Percentiles rank a stretch among this genome's conserved stretches.
Evolutionary conservation across 352 stramenopile genomes (phyloP).

Genomic region (Phytophthora brassicae): DNA sequence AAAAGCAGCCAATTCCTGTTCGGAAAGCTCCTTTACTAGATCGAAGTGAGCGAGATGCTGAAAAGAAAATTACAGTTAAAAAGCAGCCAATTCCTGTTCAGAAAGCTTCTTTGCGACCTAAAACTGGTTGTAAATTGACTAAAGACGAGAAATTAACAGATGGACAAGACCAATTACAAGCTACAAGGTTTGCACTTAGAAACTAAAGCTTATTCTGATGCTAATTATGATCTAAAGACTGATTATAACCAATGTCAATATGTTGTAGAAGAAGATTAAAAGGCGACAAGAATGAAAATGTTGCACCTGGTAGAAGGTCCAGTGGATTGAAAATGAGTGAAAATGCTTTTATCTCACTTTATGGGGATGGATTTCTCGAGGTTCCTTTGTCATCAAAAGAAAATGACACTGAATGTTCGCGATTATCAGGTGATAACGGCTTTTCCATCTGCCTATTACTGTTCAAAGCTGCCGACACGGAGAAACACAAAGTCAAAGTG

Average conservation of each 20-base stretch:
- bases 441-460: slow-evolving; percentile 45
- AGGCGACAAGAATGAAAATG: not conserved
- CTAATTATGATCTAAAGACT: not conserved
- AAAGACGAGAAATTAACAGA: not conserved
- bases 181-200: not conserved
- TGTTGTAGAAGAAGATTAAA: not conserved
- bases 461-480: slow-evolving; percentile 50
- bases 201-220: not conserved
- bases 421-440: slow-evolving; percentile 9
- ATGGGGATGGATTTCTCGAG: slow-evolving; percentile 57
- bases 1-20: not conserved
- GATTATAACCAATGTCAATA: too few relatives aligned
- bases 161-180: not conserved
- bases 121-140: not conserved
- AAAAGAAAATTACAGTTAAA: not conserved
- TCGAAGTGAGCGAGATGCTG: too few relatives aligned
- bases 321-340: not conserved
- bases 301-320: not conserved
- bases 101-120: too few relatives aligned
- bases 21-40: too few relatives aligned
- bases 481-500: slow-evolving; percentile 31
- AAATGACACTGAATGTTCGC: not conserved
- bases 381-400: slow-evolving; percentile 19
- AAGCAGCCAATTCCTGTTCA: not conserved
- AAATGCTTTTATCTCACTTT: slow-evolving; percentile 40